Evolutionary conservation across 345 rosid species (phyloP).

Genomic region (Nasturtium officinale): DNA sequence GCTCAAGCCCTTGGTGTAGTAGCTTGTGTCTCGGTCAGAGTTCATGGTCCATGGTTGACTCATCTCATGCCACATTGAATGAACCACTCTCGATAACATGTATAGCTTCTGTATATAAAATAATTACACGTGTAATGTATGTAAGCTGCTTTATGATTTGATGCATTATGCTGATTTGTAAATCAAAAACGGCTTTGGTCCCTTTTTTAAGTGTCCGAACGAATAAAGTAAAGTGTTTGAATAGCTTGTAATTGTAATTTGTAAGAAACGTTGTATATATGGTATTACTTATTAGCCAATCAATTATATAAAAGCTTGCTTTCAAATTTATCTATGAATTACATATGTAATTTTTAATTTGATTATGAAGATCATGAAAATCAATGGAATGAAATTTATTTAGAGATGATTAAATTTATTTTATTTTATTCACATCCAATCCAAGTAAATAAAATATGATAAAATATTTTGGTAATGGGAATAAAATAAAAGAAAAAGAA

Average conservation of each 20-base stretch:
- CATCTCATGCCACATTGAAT: constrained; percentile 42
- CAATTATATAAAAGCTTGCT: constrained; percentile 12
- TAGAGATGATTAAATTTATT: too few relatives aligned
- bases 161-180: constrained; percentile 44
- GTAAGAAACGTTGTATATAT: constrained; percentile 21
- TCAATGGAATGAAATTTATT: too few relatives aligned
- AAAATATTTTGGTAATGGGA: too few relatives aligned
- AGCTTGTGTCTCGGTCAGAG: constrained; percentile 60
- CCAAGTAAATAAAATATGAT: too few relatives aligned
- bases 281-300: too few relatives aligned
- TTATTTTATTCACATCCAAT: too few relatives aligned
- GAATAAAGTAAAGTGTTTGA: constrained; percentile 27
- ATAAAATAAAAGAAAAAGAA: too few relatives aligned
- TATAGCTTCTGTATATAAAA: constrained; percentile 32
- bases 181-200: constrained; percentile 35
- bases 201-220: background rate
- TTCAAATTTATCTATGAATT: too few relatives aligned
- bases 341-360: too few relatives aligned
- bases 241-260: constrained; percentile 10
- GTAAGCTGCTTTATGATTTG: constrained; percentile 36
- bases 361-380: too few relatives aligned
- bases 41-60: constrained; percentile 74
- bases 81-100: constrained; percentile 25
- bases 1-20: constrained; percentile 62
- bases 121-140: constrained; percentile 33